phyloP scores from a whole-genome alignment of 2,329 filamentous ascomycete genomes.

The Aspergillus eucalypticola region DNA sequence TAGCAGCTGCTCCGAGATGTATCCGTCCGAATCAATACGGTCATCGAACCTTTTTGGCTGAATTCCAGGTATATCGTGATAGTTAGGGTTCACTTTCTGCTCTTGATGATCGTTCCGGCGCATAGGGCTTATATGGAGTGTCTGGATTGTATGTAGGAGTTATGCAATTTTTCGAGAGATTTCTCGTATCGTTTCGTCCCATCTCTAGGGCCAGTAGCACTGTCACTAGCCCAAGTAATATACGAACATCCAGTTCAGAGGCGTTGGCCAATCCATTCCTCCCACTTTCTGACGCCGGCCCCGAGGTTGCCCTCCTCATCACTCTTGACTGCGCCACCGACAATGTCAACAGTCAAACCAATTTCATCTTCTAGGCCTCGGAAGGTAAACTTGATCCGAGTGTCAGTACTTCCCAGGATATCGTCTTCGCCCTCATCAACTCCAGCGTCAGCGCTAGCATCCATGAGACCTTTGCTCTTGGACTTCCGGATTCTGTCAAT shows the following conservation, averaged over 20 bases:
- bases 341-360: conserved; percentile 73
- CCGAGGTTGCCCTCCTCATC: conserved; percentile 54
- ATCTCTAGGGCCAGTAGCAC: background rate
- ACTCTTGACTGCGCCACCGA: conserved; percentile 69
- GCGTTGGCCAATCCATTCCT: conserved; percentile 81
- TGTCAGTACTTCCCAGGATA: conserved; percentile 79
- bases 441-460: conserved; percentile 68
- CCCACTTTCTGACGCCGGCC: conserved; percentile 79
- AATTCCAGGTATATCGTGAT: background rate
- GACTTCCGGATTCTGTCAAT: conserved; percentile 75
- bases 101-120: background rate
- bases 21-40: background rate
- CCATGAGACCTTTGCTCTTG: conserved; percentile 76
- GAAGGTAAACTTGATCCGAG: conserved; percentile 76
- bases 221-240: background rate
- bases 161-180: background rate
- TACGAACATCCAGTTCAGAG: conserved; percentile 49
- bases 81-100: background rate
- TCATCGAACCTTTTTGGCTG: background rate
- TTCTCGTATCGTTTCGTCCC: background rate
- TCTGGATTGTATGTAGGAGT: background rate
- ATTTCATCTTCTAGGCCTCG: conserved; percentile 75
- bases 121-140: background rate
- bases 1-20: background rate
- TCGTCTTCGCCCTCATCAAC: conserved; percentile 70